A percentile compares a stretch with the other conserved stretches of the same genome.
Evolutionary conservation across 2,329 filamentous ascomycete species (phyloP).

Genomic region (Trichoderma polysporum): DNA sequence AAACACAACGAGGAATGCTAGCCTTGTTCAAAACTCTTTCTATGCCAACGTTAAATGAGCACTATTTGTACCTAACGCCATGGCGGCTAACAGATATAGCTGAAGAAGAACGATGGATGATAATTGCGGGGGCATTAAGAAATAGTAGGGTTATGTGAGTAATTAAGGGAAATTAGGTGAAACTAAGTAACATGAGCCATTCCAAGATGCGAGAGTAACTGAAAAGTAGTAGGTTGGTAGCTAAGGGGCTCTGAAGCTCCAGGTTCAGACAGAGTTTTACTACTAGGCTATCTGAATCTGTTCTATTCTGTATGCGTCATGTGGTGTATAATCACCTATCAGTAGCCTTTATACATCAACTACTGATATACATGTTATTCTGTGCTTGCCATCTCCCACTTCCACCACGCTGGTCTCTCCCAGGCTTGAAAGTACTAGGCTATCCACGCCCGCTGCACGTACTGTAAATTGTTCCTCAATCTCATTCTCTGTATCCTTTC

Average conservation of each 20-base stretch:
- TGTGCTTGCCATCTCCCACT: neutral
- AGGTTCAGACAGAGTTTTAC: no score
- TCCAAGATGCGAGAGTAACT: neutral
- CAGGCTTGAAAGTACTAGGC: neutral
- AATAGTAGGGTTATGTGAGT: neutral
- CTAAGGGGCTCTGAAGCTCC: no score
- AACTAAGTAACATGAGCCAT: neutral
- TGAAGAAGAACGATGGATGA: neutral
- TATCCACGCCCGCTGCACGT: neutral
- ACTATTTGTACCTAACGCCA: neutral
- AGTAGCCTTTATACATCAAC: neutral
- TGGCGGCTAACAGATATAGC: neutral
- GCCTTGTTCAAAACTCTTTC: neutral
- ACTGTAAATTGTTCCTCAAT: neutral
- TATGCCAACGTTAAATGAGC: neutral
- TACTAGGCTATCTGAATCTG: no score
- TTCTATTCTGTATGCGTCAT: no score
- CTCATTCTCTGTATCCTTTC: neutral
- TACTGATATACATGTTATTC: neutral
- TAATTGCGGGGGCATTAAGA: neutral
- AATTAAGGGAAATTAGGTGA: neutral
- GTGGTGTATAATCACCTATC: neutral
- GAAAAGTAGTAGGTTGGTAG: no score
- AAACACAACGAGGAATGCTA: neutral
- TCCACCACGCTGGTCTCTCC: neutral